Evolutionary conservation across 2,329 filamentous ascomycete genomes (phyloP).

Genomic region (Penicillium decumbens): DNA sequence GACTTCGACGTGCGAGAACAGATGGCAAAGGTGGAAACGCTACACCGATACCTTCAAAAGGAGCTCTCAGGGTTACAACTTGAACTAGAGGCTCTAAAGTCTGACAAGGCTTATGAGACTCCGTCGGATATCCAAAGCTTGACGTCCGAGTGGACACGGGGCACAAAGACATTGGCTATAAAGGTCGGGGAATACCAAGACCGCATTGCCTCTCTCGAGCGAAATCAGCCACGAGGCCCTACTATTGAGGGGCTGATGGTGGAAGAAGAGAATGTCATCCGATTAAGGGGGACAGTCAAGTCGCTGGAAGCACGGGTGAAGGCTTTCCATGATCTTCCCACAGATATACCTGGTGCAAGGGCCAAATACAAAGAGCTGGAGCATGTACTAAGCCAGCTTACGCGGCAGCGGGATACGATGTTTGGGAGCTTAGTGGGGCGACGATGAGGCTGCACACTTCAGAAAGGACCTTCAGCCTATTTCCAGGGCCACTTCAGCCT

Average conservation of each 20-base stretch:
- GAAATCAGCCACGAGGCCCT: constrained; percentile 27
- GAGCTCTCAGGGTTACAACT: constrained; percentile 43
- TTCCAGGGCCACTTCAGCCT: too few species aligned
- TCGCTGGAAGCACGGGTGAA: constrained; percentile 63
- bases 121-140: constrained; percentile 59
- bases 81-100: constrained; percentile 31
- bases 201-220: constrained; percentile 45
- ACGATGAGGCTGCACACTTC: neutral
- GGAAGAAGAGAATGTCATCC: constrained; percentile 57
- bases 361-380: constrained; percentile 65
- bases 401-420: constrained; percentile 61
- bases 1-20: constrained; percentile 53
- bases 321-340: constrained; percentile 67
- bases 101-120: constrained; percentile 48
- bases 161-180: constrained; percentile 60
- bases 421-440: constrained; percentile 67
- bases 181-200: constrained; percentile 65
- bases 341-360: constrained; percentile 64
- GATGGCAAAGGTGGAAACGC: constrained; percentile 50
- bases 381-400: constrained; percentile 58
- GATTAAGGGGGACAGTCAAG: constrained; percentile 57
- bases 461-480: neutral
- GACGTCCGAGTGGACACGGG: constrained; percentile 70
- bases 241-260: constrained; percentile 51
- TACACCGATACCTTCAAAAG: constrained; percentile 54